These are phyloP conservation scores for Eucalyptus sp. DNA, from an alignment of 345 rosid species.

Conservation along the genomic window DNA sequence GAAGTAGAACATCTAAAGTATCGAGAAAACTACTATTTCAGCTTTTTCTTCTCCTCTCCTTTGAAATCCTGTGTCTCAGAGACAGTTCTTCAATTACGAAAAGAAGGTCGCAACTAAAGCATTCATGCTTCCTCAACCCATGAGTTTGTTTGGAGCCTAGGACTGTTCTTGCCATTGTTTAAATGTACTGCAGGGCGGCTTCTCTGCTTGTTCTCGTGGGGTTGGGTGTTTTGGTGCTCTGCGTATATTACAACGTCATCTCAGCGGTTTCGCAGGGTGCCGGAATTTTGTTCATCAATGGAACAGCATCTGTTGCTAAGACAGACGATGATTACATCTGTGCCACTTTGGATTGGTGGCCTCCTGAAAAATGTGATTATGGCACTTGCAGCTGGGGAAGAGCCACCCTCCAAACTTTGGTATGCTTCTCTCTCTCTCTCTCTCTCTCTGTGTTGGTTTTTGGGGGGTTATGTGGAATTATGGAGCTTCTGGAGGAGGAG, in stretches of 20 bases:
- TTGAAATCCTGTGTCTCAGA: background rate
- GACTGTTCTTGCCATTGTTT: background rate
- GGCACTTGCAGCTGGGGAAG: conserved; percentile 15
- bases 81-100: background rate
- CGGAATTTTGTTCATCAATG: background rate
- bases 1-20: background rate
- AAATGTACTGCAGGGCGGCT: background rate
- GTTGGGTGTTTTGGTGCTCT: background rate
- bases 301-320: background rate
- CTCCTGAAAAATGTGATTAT: conserved; percentile 15
- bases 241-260: background rate
- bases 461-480: background rate
- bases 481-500: background rate
- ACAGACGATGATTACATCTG: conserved; percentile 9
- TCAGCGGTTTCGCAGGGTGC: background rate
- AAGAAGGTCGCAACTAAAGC: background rate
- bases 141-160: background rate
- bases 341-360: conserved; percentile 23
- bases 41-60: background rate
- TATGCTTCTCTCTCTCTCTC: background rate
- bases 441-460: background rate
- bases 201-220: background rate
- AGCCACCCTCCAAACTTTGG: conserved; percentile 6
- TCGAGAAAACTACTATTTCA: background rate
- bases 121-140: background rate